Conservation (phyloP, 2,329 filamentous ascomycete species). For the Pseudogymnoascus sp. region DNA sequence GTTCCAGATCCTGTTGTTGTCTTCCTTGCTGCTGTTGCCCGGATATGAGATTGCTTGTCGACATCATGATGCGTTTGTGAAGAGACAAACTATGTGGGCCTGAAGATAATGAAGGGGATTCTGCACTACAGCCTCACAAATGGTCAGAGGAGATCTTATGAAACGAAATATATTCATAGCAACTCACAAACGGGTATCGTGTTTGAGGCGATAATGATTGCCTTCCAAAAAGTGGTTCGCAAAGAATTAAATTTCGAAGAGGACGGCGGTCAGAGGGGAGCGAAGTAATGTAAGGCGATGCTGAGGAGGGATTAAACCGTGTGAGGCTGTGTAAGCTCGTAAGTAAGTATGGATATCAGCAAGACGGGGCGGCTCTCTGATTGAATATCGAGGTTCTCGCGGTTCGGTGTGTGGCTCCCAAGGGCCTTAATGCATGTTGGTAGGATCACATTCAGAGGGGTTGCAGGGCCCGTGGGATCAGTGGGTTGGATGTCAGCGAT, state of each 20-base stretch:
- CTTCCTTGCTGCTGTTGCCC: background rate
- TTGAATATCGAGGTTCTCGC: background rate
- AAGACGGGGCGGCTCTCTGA: background rate
- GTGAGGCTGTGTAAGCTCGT: background rate
- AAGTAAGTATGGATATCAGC: background rate
- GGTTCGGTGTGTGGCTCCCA: background rate
- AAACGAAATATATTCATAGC: background rate
- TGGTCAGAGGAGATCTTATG: background rate
- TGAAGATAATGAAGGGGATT: background rate
- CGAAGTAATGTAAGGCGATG: background rate
- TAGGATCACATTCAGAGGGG: background rate
- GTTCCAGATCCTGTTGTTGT: background rate
- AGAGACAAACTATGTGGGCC: background rate
- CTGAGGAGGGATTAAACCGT: background rate
- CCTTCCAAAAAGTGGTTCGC: background rate
- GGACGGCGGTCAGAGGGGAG: background rate
- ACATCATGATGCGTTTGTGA: background rate
- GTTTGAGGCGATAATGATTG: background rate
- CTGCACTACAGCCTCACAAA: conserved; percentile 1
- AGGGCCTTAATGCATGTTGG: conserved; percentile 3
- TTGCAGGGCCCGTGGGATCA: background rate
- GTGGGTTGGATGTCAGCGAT: background rate
- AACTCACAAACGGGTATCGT: background rate
- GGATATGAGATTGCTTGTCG: background rate
- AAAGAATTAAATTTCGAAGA: background rate